These are phyloP conservation scores for Wickerhamiella azyma DNA, from an alignment of 805 yeast species.

Conservation along the genomic window DNA sequence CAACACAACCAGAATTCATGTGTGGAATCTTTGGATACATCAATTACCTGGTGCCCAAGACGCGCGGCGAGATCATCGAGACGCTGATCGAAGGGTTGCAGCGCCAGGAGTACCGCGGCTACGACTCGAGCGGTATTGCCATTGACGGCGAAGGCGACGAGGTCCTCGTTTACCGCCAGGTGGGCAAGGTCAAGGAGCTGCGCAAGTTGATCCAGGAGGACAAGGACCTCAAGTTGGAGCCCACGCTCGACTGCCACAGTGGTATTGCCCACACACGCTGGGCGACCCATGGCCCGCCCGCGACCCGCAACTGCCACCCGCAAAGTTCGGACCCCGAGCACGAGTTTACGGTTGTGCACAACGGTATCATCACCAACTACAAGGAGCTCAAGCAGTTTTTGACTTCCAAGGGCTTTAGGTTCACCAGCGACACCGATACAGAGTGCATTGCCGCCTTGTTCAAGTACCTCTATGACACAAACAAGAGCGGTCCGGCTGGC, in stretches of 20 bases:
- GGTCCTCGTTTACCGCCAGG: slow-evolving; percentile 63
- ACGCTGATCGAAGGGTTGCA: slow-evolving; percentile 61
- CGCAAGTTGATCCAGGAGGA: slow-evolving; percentile 40
- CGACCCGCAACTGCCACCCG: slow-evolving; percentile 81
- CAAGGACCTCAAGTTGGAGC: slow-evolving; percentile 35
- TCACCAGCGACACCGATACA: slow-evolving; percentile 91
- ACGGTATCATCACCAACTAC: slow-evolving; percentile 95
- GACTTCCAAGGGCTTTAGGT: slow-evolving; percentile 60
- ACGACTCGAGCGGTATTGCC: slow-evolving; percentile 94
- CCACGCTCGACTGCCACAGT: slow-evolving; percentile 66
- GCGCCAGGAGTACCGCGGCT: slow-evolving; percentile 93
- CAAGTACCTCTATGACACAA: slow-evolving; percentile 69
- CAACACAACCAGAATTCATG: no score
- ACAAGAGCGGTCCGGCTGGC: slow-evolving; percentile 33
- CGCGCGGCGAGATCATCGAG: slow-evolving; percentile 84
- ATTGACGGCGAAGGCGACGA: slow-evolving; percentile 78
- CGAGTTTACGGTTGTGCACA: slow-evolving; percentile 89
- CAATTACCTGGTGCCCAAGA: slow-evolving; percentile 81
- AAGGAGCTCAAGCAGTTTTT: slow-evolving; percentile 79
- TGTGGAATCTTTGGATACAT: slow-evolving; percentile 98
- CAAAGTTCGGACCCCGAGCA: slow-evolving; percentile 73
- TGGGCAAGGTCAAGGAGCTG: slow-evolving; percentile 81
- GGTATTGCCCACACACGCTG: slow-evolving; percentile 99
- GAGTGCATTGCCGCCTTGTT: slow-evolving; percentile 94
- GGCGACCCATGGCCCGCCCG: slow-evolving; percentile 99